phyloP scores from a whole-genome alignment of 2,329 filamentous ascomycete species.

The Penicillium sp. region DNA sequence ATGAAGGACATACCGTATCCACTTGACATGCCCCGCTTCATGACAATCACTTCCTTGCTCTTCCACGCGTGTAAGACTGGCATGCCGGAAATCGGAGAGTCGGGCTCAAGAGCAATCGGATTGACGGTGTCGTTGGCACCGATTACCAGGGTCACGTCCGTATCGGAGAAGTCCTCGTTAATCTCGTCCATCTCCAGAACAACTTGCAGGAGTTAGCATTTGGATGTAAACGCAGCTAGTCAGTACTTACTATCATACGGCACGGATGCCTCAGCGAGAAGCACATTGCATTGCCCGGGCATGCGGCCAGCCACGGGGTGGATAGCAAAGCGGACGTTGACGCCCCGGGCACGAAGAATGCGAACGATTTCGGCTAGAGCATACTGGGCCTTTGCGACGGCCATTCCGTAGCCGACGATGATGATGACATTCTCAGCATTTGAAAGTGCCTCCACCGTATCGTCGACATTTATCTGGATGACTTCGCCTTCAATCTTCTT shows the following conservation, averaged over 20 bases:
- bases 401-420: slow-evolving; percentile 89
- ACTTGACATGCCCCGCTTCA: slow-evolving; percentile 86
- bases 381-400: slow-evolving; percentile 88
- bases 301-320: slow-evolving; percentile 87
- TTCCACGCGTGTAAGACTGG: slow-evolving; percentile 90
- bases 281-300: slow-evolving; percentile 89
- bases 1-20: slow-evolving; percentile 63
- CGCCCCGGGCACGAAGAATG: slow-evolving; percentile 65
- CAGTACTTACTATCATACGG: slow-evolving; percentile 67
- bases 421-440: slow-evolving; percentile 83
- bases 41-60: slow-evolving; percentile 85
- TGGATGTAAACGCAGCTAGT: background rate
- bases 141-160: slow-evolving; percentile 81
- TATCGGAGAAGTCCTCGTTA: slow-evolving; percentile 83
- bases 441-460: slow-evolving; percentile 68
- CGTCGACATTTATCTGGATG: slow-evolving; percentile 71
- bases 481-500: slow-evolving; percentile 76
- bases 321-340: slow-evolving; percentile 83
- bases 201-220: slow-evolving; percentile 39
- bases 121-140: slow-evolving; percentile 92
- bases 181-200: slow-evolving; percentile 95
- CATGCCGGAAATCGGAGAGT: slow-evolving; percentile 84
- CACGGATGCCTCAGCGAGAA: slow-evolving; percentile 80
- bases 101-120: slow-evolving; percentile 77
- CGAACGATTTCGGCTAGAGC: slow-evolving; percentile 77